Conservation (phyloP, 331 rosid species). For the Prunus yedoensis region DNA sequence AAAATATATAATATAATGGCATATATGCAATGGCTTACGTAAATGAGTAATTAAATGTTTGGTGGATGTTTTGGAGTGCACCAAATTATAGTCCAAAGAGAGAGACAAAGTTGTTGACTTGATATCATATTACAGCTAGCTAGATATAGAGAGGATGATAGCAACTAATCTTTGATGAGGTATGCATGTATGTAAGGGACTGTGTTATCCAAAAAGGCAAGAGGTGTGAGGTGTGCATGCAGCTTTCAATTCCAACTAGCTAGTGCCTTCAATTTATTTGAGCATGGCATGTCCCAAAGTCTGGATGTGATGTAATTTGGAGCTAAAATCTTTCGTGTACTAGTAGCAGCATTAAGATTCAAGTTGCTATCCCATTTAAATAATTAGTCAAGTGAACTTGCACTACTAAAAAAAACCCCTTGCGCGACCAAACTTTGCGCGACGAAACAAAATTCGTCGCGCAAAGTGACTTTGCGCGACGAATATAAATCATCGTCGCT, state of each 20-base stretch:
- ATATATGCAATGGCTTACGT: background rate
- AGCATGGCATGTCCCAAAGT: background rate
- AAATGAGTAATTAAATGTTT: constrained; percentile 20
- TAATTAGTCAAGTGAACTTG: no score
- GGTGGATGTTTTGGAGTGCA: constrained; percentile 41
- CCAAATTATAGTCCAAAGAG: background rate
- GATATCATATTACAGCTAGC: background rate
- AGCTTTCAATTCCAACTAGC: background rate
- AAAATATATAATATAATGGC: constrained; percentile 2
- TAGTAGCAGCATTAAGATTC: background rate
- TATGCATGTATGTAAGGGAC: background rate
- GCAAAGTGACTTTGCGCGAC: no score
- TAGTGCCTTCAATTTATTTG: background rate
- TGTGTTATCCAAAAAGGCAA: background rate
- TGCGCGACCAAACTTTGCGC: no score
- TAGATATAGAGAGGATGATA: background rate
- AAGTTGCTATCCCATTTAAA: no score
- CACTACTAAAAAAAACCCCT: no score
- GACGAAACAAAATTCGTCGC: no score
- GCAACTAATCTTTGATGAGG: background rate
- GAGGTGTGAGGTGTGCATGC: background rate
- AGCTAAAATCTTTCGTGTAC: background rate
- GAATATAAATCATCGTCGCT: no score
- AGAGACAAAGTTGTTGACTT: constrained; percentile 15
- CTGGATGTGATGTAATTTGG: background rate